These are phyloP conservation scores for Fusarium chlamydosporum DNA, from an alignment of 2,329 filamentous ascomycete genomes.

Conservation along the genomic window DNA sequence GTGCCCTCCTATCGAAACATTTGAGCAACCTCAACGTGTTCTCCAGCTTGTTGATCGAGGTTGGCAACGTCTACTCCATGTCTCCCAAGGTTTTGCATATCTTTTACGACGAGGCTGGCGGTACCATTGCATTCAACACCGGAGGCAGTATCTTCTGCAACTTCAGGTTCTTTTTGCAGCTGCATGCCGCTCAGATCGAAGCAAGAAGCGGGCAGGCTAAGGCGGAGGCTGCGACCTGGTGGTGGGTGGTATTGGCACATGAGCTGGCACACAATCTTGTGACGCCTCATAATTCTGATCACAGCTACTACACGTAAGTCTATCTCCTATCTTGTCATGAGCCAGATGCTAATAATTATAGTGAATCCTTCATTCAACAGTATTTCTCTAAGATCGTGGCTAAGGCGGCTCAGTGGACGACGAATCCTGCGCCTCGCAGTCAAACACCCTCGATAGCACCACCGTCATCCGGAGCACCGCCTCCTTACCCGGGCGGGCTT, in stretches of 20 bases:
- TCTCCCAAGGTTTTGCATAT: conserved; percentile 80
- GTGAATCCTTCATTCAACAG: conserved; percentile 82
- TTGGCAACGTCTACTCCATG: conserved; percentile 80
- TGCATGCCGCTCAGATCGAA: conserved; percentile 73
- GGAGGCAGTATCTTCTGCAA: conserved; percentile 94
- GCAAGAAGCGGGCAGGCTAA: conserved; percentile 61
- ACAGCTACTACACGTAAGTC: conserved; percentile 84
- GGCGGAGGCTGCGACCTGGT: conserved; percentile 83
- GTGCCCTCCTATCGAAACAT: conserved; percentile 72
- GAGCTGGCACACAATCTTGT: conserved; percentile 97
- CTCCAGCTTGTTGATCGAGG: conserved; percentile 75
- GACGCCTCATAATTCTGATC: conserved; percentile 79
- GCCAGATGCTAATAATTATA: conserved; percentile 52
- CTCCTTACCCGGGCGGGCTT: conserved; percentile 22
- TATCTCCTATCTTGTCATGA: background rate
- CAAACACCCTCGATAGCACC: conserved; percentile 20
- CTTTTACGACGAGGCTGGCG: conserved; percentile 84
- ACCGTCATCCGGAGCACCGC: conserved; percentile 46
- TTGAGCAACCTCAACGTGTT: conserved; percentile 76
- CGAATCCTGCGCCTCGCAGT: conserved; percentile 20
- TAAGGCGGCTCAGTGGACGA: conserved; percentile 62
- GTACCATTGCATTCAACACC: conserved; percentile 93
- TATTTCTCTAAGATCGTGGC: conserved; percentile 80
- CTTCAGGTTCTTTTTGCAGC: conserved; percentile 84
- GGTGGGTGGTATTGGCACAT: conserved; percentile 96